Base-by-base conservation (phyloP, 352 stramenopile species). In the Aphanomyces cochlioides region DNA sequence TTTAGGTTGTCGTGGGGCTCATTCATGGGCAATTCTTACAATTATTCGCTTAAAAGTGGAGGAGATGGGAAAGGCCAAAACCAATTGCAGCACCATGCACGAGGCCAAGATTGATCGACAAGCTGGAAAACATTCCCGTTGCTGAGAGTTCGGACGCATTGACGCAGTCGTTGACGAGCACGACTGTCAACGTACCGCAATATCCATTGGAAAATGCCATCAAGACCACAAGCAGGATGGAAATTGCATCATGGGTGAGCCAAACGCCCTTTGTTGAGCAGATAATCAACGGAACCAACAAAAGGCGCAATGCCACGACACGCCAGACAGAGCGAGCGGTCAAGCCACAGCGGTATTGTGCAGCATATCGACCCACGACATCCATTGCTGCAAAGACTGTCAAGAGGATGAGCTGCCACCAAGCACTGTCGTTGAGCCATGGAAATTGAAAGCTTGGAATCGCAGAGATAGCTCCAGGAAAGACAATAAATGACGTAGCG, bases 21-120 rank as follows among this genome's bases (percentile, higher is more conserved):
- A 28, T 28, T 28, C 28, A 28, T 28, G 28, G 28, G 28, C 28
- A 2, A 2, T 28, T 28, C 1, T 28, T 28, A 28, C 28, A 28
- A 28, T 28, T 28, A 28, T 28, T 28, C 28, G 28, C 28, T 28
- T 28, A 28, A 28, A 28, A 28, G 28, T 28, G 28, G 28, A 28
- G 28, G 28, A 28, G 28, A 28, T 50, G 43, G 17, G 43, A 12
- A 50, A 50, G 10, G 1, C 10, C 56, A 19, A 63, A 8, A 12
- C 56, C 28, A 13, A 63, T 15, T 1, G 56, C 19, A 7, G 56
- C 12, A 8, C 56, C 56, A 8, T 2, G 8, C 28, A 63, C 21
- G 56, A 63, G 19, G 13, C 56, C 56, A 28, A 63, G 8, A 37
- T 63, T 63, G 56, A 63, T 7, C 10, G 45, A 63, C 12, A 63